Percentiles rank a stretch among this genome's conserved stretches.
Evolutionary conservation across 1,284 basidiomycete genomes (phyloP).

Genomic region (Sphagnurus paluster): DNA sequence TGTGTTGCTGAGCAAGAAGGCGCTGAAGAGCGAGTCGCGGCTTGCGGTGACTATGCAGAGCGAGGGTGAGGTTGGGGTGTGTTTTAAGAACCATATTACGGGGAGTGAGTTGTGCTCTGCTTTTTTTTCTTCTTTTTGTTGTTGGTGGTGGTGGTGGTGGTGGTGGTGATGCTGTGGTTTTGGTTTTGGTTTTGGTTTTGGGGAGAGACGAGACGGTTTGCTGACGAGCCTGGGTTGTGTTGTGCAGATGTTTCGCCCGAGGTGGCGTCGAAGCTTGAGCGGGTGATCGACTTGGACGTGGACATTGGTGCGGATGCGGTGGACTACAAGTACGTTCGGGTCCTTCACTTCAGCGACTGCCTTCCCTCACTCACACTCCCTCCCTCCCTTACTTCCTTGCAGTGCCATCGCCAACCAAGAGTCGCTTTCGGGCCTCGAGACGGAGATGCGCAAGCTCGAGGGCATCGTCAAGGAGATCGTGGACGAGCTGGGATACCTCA

Average conservation of each 20-base stretch:
- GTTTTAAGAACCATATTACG: conserved; percentile 82
- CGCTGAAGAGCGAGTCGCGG: conserved; percentile 88
- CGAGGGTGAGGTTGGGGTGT: conserved; percentile 94
- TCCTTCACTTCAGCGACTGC: conserved; percentile 7
- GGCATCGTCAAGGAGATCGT: conserved; percentile 92
- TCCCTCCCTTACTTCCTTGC: conserved; percentile 14
- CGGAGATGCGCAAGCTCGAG: conserved; percentile 97
- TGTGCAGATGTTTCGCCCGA: conserved; percentile 43
- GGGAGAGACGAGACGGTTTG: neutral
- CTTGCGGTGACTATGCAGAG: conserved; percentile 93
- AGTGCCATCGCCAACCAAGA: conserved; percentile 99
- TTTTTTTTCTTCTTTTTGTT: conserved; percentile 3
- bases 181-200: too few relatives aligned
- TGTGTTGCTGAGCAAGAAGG: conserved; percentile 88
- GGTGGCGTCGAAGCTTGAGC: conserved; percentile 49
- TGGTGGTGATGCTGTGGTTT: too few relatives aligned
- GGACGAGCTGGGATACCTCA: conserved; percentile 93
- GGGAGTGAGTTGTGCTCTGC: conserved; percentile 50
- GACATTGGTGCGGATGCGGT: conserved; percentile 98
- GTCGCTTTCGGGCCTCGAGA: conserved; percentile 92
- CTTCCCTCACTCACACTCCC: conserved; percentile 2
- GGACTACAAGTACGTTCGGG: conserved; percentile 92
- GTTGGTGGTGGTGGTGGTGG: too few relatives aligned
- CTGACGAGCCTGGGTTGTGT: neutral
- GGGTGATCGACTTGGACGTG: conserved; percentile 89